These are phyloP conservation scores for Bryoglossum gracile DNA, from an alignment of 495 filamentous ascomycete genomes.

Conservation along the genomic window DNA sequence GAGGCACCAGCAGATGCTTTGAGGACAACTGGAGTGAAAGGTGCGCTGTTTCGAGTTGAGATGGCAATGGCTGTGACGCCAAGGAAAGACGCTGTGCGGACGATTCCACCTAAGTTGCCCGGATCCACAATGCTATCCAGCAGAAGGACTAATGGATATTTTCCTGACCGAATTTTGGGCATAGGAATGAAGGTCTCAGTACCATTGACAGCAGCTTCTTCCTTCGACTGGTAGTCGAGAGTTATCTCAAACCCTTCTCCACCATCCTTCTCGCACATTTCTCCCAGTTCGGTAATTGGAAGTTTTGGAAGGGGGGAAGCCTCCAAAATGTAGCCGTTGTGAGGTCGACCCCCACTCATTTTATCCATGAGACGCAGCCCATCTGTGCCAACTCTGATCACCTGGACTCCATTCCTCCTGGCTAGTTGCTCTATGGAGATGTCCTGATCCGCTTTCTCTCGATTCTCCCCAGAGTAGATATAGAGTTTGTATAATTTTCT, in stretches of 20 bases:
- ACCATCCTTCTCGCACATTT: conserved; percentile 31
- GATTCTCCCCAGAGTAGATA: conserved; percentile 52
- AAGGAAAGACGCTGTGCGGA: conserved; percentile 79
- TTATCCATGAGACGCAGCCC: conserved; percentile 67
- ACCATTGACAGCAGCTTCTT: conserved; percentile 68
- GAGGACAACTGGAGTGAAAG: conserved; percentile 64
- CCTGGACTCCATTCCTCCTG: conserved; percentile 41
- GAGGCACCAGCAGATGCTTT: conserved; percentile 85
- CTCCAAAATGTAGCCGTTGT: conserved; percentile 88
- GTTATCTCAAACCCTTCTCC: conserved; percentile 46
- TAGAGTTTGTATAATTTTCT: conserved; percentile 83
- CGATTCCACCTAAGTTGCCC: conserved; percentile 82
- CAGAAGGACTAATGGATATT: conserved; percentile 72
- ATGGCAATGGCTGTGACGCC: conserved; percentile 71
- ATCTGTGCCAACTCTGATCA: conserved; percentile 46
- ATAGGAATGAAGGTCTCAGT: conserved; percentile 30
- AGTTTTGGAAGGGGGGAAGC: conserved; percentile 71
- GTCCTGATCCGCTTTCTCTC: conserved; percentile 32
- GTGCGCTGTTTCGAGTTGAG: conserved; percentile 59
- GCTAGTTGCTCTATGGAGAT: conserved; percentile 51
- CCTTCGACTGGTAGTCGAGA: conserved; percentile 59
- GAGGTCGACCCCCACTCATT: conserved; percentile 73
- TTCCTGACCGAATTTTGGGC: conserved; percentile 32
- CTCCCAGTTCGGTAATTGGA: conserved; percentile 55
- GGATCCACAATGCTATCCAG: conserved; percentile 82